Evolutionary conservation across 768 basidiomycete species (phyloP).

Genomic region (Mycena vitilis): DNA sequence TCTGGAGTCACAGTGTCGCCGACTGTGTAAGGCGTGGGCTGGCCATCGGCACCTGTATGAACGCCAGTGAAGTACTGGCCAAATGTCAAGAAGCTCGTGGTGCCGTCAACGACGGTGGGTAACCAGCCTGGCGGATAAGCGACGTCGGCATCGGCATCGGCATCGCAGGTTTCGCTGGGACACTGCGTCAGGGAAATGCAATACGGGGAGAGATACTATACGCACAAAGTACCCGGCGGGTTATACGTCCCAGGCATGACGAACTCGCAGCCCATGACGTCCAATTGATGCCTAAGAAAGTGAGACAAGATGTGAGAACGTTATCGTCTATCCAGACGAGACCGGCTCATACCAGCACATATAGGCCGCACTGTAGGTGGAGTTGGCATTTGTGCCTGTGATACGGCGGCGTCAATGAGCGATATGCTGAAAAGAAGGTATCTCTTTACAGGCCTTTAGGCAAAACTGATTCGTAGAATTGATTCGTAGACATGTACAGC

Average conservation of each 20-base stretch:
- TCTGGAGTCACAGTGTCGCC: conserved; percentile 54
- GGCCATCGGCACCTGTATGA: conserved; percentile 42
- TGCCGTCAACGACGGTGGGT: conserved; percentile 52
- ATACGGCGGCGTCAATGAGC: no score
- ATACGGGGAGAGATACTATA: not conserved
- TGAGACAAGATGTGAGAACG: no score
- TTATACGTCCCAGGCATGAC: conserved; percentile 62
- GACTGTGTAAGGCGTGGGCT: conserved; percentile 48
- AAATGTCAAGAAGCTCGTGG: conserved; percentile 55
- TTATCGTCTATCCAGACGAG: no score
- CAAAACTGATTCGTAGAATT: conserved; percentile 55
- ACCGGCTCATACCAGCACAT: conserved; percentile 16
- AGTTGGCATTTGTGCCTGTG: not conserved
- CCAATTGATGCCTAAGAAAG: not conserved
- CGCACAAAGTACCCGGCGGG: conserved; percentile 55
- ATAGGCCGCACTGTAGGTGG: conserved; percentile 2
- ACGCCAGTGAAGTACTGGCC: conserved; percentile 57
- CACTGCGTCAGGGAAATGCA: not conserved
- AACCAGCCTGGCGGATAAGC: conserved; percentile 62
- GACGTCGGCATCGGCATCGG: conserved; percentile 58
- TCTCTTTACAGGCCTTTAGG: conserved; percentile 55
- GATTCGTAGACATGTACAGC: conserved; percentile 46
- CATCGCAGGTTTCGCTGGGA: conserved; percentile 55
- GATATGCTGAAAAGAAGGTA: conserved; percentile 41
- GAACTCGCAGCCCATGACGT: conserved; percentile 56